These are phyloP conservation scores for Pestalotiopsis sp. DNA, from an alignment of 2,329 filamentous ascomycete genomes.

Conservation along the genomic window DNA sequence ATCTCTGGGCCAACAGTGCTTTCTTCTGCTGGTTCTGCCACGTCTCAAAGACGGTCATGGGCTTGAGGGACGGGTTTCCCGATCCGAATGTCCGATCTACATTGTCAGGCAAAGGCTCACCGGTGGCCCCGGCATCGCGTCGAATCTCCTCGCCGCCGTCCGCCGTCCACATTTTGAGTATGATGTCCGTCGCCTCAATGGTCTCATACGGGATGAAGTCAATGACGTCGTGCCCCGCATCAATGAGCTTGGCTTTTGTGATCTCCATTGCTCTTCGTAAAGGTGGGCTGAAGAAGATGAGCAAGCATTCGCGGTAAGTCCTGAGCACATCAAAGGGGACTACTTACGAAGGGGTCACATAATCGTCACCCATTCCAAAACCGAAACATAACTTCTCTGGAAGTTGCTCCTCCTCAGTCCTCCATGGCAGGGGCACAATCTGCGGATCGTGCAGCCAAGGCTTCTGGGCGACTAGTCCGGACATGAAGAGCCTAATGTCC, in stretches of 20 bases:
- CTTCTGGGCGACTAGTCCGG: constrained; percentile 7
- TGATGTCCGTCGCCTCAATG: constrained; percentile 20
- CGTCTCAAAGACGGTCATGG: constrained; percentile 25
- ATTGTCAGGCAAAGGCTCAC: constrained; percentile 24
- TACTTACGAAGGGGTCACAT: constrained; percentile 22
- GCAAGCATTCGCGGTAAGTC: neutral
- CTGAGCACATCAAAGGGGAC: neutral
- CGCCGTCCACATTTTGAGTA: constrained; percentile 22
- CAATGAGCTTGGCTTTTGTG: constrained; percentile 23
- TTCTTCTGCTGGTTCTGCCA: constrained; percentile 27
- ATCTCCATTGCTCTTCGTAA: constrained; percentile 23
- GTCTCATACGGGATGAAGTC: constrained; percentile 22
- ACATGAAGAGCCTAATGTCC: constrained; percentile 18
- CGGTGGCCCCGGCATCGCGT: constrained; percentile 23
- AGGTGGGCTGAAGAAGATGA: constrained; percentile 16
- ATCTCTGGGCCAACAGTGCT: constrained; percentile 21
- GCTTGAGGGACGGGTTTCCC: constrained; percentile 17
- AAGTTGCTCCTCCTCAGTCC: constrained; percentile 21
- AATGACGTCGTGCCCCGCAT: constrained; percentile 21
- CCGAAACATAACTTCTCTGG: constrained; percentile 24
- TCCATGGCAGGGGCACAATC: constrained; percentile 18
- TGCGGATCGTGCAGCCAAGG: constrained; percentile 16
- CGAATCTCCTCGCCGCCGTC: constrained; percentile 23
- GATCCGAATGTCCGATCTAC: constrained; percentile 23
- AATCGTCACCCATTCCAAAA: constrained; percentile 24